Conservation (phyloP, 257 asterid species). For the Forsythia viridissima region DNA sequence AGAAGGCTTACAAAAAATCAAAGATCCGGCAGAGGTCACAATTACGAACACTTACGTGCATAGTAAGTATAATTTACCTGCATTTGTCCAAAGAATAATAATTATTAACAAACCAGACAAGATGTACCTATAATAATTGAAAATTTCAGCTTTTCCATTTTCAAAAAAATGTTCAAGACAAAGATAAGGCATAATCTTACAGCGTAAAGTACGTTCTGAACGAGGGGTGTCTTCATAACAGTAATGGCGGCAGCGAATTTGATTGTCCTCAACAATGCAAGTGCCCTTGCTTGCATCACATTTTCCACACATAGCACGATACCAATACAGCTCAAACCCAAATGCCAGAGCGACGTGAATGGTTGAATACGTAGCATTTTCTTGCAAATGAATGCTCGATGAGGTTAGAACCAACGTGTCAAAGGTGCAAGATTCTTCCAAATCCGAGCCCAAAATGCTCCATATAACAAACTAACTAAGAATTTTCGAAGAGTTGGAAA, state of each 20-base stretch:
- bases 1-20: not conserved
- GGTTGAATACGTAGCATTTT: constrained; percentile 12
- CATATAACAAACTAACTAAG: constrained; percentile 36
- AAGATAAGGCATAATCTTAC: constrained; percentile 27
- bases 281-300: constrained; percentile 18
- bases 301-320: constrained; percentile 19
- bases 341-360: constrained; percentile 33
- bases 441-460: constrained; percentile 24
- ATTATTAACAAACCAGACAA: constrained; percentile 20
- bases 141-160: not conserved
- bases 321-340: constrained; percentile 37
- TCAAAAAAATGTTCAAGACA: not conserved
- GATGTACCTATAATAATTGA: not conserved
- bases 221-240: constrained; percentile 43
- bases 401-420: constrained; percentile 33
- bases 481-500: constrained; percentile 26
- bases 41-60: constrained; percentile 23
- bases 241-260: constrained; percentile 25
- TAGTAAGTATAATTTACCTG: constrained; percentile 47
- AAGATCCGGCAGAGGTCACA: not conserved
- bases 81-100: constrained; percentile 28
- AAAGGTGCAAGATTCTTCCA: constrained; percentile 47
- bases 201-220: constrained; percentile 30
- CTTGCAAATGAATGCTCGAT: not conserved
- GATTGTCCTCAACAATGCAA: constrained; percentile 23